Percentiles rank a stretch among this genome's conserved stretches.
Conservation (phyloP, 805 yeast genomes). For the Kodamaea hsintzibuensis region DNA sequence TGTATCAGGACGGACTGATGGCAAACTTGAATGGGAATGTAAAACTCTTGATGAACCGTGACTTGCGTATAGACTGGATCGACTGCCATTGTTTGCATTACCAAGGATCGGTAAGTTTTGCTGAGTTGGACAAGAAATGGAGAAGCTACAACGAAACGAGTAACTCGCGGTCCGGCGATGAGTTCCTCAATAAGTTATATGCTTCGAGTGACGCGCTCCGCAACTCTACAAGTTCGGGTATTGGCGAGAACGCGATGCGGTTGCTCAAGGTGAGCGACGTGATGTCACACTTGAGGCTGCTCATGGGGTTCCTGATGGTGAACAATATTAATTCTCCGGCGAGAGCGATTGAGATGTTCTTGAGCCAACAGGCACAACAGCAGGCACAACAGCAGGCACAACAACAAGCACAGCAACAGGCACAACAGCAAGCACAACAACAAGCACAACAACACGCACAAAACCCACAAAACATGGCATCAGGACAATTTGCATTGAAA, state of each 20-base stretch:
- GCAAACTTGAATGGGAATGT: conserved; percentile 62
- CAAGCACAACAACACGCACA: conserved; percentile 8
- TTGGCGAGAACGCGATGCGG: conserved; percentile 66
- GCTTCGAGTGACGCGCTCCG: conserved; percentile 44
- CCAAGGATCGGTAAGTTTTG: conserved; percentile 26
- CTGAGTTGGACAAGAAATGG: conserved; percentile 31
- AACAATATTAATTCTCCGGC: conserved; percentile 54
- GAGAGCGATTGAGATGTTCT: conserved; percentile 50
- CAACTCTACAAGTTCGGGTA: conserved; percentile 57
- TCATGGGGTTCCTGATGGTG: conserved; percentile 58
- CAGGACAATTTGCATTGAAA: background rate
- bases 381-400: conserved; percentile 4
- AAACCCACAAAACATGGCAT: background rate
- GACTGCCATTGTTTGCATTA: conserved; percentile 49
- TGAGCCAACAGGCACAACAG: conserved; percentile 15
- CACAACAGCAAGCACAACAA: conserved; percentile 6
- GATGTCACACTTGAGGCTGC: conserved; percentile 67
- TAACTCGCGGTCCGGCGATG: conserved; percentile 12
- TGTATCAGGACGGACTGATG: conserved; percentile 70
- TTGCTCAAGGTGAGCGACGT: conserved; percentile 75
- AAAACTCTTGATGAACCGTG: conserved; percentile 61
- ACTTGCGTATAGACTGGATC: conserved; percentile 68
- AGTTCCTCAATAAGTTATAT: conserved; percentile 22
- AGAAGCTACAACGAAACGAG: conserved; percentile 14
- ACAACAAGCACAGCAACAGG: background rate